These are phyloP conservation scores for Magnusiomyces fungicola DNA, from an alignment of 1,139 yeast genomes.

Conservation along the genomic window DNA sequence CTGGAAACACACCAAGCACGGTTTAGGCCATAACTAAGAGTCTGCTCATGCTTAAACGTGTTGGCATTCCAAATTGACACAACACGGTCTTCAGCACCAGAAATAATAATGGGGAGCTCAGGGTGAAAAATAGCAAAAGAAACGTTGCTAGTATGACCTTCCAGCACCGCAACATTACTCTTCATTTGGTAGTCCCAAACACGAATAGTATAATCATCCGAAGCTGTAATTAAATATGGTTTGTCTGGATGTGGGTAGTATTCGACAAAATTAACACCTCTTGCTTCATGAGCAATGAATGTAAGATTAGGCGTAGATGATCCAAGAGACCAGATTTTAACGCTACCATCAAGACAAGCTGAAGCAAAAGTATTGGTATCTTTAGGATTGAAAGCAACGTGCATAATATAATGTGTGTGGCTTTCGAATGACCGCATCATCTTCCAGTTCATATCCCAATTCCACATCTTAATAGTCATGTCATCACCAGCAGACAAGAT, in stretches of 20 bases:
- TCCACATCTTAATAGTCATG: conserved; percentile 87
- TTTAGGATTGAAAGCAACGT: conserved; percentile 90
- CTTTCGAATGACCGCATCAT: conserved; percentile 89
- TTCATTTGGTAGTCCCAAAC: conserved; percentile 98
- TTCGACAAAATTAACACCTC: conserved; percentile 93
- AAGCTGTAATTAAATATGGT: conserved; percentile 87
- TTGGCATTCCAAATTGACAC: conserved; percentile 89
- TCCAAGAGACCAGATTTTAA: conserved; percentile 94
- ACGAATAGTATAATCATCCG: conserved; percentile 86
- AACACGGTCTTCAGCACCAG: conserved; percentile 88
- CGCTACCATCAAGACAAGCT: conserved; percentile 92
- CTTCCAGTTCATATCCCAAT: conserved; percentile 88
- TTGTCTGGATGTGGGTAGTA: conserved; percentile 96
- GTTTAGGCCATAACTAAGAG: conserved; percentile 84
- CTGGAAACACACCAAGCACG: conserved; percentile 94
- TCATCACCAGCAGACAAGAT: conserved; percentile 89
- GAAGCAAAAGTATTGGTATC: conserved; percentile 97
- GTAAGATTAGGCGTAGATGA: conserved; percentile 88
- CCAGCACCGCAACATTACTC: conserved; percentile 87
- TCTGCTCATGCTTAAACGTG: conserved; percentile 76
- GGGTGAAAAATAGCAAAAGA: conserved; percentile 97
- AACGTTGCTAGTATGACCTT: conserved; percentile 90
- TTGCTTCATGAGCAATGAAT: conserved; percentile 79
- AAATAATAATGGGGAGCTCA: conserved; percentile 78
- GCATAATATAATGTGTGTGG: conserved; percentile 93